These are phyloP conservation scores for Puccinia hordei DNA, from an alignment of 1,284 basidiomycete genomes.

Conservation along the genomic window DNA sequence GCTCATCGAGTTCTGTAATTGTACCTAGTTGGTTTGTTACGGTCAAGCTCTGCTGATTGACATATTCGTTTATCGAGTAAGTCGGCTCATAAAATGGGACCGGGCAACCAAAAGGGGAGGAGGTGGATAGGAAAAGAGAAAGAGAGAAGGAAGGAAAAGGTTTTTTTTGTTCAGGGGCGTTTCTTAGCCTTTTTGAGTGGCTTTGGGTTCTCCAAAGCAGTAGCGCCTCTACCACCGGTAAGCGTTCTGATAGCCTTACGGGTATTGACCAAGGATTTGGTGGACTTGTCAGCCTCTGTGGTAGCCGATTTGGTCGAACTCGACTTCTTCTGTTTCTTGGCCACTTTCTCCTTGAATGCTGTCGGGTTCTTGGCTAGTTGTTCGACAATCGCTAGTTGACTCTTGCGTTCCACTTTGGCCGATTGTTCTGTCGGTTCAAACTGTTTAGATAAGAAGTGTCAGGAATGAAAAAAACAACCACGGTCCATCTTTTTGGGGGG, in stretches of 20 bases:
- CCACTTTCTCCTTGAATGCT: conserved; percentile 66
- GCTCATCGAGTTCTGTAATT: too few species aligned
- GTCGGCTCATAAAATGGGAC: too few species aligned
- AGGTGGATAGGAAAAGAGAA: neutral
- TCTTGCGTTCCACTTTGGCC: conserved; percentile 69
- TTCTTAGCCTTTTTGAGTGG: conserved; percentile 29
- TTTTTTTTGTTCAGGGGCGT: conserved; percentile 7
- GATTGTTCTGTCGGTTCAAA: conserved; percentile 78
- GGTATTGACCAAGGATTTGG: conserved; percentile 54
- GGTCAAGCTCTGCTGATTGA: too few species aligned
- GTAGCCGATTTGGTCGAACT: neutral
- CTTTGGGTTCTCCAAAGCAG: neutral
- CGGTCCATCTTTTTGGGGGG: too few species aligned
- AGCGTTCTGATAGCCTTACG: conserved; percentile 57
- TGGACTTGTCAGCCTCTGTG: conserved; percentile 50
- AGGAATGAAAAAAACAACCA: conserved; percentile 51
- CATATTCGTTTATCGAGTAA: too few species aligned
- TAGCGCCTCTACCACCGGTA: conserved; percentile 52
- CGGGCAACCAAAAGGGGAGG: too few species aligned
- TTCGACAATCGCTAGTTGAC: conserved; percentile 73
- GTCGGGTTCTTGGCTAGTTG: conserved; percentile 68
- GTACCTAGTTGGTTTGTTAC: too few species aligned
- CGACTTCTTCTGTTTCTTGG: conserved; percentile 40
- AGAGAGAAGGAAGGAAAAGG: neutral
- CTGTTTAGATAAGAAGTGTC: conserved; percentile 60